These are phyloP conservation scores for Pythium folliculosum DNA, from an alignment of 352 stramenopile genomes.

Conservation along the genomic window DNA sequence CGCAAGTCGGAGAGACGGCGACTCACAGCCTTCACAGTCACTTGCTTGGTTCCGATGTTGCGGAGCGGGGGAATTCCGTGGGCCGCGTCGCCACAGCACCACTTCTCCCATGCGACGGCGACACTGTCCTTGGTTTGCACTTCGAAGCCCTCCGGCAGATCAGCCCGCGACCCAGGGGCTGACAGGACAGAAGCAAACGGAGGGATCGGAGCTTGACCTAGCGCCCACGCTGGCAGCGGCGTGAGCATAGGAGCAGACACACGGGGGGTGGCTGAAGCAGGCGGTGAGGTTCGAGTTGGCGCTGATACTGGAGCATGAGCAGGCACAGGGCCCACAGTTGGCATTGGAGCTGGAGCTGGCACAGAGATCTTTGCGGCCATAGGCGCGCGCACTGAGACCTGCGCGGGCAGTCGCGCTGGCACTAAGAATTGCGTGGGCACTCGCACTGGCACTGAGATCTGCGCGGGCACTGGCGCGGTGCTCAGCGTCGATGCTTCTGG, in stretches of 20 bases:
- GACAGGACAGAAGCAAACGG: background rate
- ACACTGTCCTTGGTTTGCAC: conserved; percentile 28
- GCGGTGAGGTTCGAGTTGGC: no score
- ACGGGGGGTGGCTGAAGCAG: background rate
- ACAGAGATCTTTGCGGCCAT: no score
- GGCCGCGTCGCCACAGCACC: conserved; percentile 25
- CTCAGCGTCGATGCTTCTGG: background rate
- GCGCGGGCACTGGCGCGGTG: background rate
- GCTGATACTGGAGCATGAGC: no score
- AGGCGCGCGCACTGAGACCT: no score
- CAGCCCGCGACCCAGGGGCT: background rate
- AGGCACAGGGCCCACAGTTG: no score
- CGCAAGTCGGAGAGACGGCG: conserved; percentile 28
- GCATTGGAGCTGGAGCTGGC: no score
- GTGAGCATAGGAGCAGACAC: background rate
- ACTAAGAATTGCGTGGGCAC: no score
- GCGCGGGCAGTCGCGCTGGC: no score
- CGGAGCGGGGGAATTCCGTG: conserved; percentile 17
- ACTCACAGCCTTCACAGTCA: conserved; percentile 7
- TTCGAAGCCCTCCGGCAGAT: conserved; percentile 19
- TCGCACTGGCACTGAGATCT: no score
- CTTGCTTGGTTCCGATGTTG: conserved; percentile 14
- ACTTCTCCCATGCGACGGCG: conserved; percentile 26
- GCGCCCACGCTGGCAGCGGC: background rate
- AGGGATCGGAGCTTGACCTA: background rate